Percentiles rank a stretch among this genome's conserved stretches.
Conservation (phyloP, 768 basidiomycete species). For the Gelatoporia subvermispora region DNA sequence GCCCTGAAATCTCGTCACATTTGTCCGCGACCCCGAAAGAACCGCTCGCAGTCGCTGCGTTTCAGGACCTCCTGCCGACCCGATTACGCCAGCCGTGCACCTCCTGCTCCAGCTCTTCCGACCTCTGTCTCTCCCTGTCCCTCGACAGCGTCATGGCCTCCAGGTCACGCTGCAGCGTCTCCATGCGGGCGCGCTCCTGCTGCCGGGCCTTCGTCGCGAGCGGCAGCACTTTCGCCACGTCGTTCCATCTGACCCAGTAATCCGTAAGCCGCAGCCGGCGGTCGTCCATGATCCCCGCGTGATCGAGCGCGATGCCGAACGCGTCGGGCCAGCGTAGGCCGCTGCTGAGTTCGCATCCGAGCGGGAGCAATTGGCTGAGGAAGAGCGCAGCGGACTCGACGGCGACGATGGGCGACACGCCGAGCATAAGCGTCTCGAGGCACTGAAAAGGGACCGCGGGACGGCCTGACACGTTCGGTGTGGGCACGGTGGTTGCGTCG, state of each 20-base stretch:
- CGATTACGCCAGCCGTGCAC: slow-evolving; percentile 2
- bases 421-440: slow-evolving; percentile 39
- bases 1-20: too few relatives aligned
- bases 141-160: slow-evolving; percentile 6
- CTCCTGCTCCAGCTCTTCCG: slow-evolving; percentile 15
- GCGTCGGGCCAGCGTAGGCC: slow-evolving; percentile 49
- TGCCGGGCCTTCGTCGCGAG: slow-evolving; percentile 17
- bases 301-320: slow-evolving; percentile 22
- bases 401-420: slow-evolving; percentile 44
- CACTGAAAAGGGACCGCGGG: slow-evolving; percentile 13
- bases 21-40: too few relatives aligned
- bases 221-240: slow-evolving; percentile 20
- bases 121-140: slow-evolving; percentile 8
- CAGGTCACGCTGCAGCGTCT: slow-evolving; percentile 11
- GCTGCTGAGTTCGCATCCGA: slow-evolving; percentile 35
- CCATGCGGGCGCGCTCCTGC: slow-evolving; percentile 15
- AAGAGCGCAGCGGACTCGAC: slow-evolving; percentile 45
- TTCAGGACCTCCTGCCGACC: too few relatives aligned
- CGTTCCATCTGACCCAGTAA: slow-evolving; percentile 20
- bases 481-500: slow-evolving; percentile 23
- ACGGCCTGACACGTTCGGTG: slow-evolving; percentile 1
- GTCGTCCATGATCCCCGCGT: slow-evolving; percentile 16
- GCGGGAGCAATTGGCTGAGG: slow-evolving; percentile 47
- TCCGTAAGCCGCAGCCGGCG: slow-evolving; percentile 14
- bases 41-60: too few relatives aligned